These are phyloP conservation scores for Geosmithia morbida DNA, from an alignment of 2,329 filamentous ascomycete species.

Conservation along the genomic window DNA sequence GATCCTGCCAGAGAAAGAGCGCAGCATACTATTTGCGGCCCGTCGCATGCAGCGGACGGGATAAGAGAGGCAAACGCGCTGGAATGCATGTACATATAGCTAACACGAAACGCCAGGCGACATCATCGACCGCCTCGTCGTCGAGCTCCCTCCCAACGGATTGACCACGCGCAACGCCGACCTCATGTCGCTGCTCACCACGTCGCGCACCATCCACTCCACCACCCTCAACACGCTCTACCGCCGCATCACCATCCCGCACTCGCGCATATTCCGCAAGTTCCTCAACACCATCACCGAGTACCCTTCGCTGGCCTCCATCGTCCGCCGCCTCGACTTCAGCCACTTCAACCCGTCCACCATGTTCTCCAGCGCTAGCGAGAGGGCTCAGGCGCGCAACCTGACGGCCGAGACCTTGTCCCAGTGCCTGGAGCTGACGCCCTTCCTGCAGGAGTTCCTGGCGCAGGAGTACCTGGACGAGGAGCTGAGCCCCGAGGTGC, in stretches of 20 bases:
- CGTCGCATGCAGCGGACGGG: too few species aligned
- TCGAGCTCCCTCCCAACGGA: slow-evolving; percentile 59
- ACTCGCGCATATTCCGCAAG: slow-evolving; percentile 73
- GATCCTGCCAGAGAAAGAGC: background rate
- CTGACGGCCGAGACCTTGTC: slow-evolving; percentile 60
- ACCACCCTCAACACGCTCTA: slow-evolving; percentile 65
- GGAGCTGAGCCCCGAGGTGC: slow-evolving; percentile 53
- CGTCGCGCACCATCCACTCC: slow-evolving; percentile 60
- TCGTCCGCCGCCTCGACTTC: slow-evolving; percentile 70
- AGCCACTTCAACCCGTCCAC: slow-evolving; percentile 75
- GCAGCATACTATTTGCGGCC: background rate
- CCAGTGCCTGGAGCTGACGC: slow-evolving; percentile 56
- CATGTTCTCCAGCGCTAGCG: slow-evolving; percentile 59
- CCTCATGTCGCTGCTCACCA: slow-evolving; percentile 59
- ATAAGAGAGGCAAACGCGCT: too few species aligned
- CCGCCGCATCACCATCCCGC: slow-evolving; percentile 66
- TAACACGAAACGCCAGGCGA: slow-evolving; percentile 29
- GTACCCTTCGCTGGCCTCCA: slow-evolving; percentile 55
- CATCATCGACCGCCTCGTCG: slow-evolving; percentile 60
- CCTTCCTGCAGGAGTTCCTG: slow-evolving; percentile 63
- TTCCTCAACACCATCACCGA: slow-evolving; percentile 55
- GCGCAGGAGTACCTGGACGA: slow-evolving; percentile 71
- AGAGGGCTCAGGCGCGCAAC: slow-evolving; percentile 62
- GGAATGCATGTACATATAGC: background rate
- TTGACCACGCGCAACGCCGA: slow-evolving; percentile 65